Percentiles rank a stretch among this genome's conserved stretches.
Evolutionary conservation across 2,329 filamentous ascomycete genomes (phyloP).

Genomic region (Trichothecium sympodiale): DNA sequence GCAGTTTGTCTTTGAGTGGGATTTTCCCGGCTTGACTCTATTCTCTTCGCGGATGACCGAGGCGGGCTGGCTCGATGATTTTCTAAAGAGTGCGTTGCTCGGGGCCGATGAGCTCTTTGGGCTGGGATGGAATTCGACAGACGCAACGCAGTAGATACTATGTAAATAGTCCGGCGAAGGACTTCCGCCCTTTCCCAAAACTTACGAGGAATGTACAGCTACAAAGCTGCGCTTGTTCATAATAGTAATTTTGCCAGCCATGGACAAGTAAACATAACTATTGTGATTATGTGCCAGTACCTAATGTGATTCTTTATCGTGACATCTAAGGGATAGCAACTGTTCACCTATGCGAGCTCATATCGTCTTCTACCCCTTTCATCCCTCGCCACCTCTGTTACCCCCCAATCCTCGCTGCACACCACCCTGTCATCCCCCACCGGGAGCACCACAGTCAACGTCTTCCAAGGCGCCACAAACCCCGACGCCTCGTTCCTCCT

Average conservation of each 20-base stretch:
- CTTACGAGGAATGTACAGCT: too few relatives aligned
- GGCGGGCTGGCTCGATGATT: constrained; percentile 14
- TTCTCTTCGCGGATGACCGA: constrained; percentile 19
- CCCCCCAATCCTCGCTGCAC: constrained; percentile 3
- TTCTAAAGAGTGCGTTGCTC: constrained; percentile 12
- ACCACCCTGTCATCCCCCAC: constrained; percentile 16
- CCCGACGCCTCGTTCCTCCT: constrained; percentile 18
- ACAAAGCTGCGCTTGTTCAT: too few relatives aligned
- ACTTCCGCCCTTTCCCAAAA: too few relatives aligned
- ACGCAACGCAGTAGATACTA: too few relatives aligned
- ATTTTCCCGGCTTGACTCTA: constrained; percentile 39
- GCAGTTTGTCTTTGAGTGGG: constrained; percentile 47
- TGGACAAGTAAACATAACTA: too few relatives aligned
- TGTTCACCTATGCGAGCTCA: constrained; percentile 8
- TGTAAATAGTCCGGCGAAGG: too few relatives aligned
- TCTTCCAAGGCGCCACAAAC: constrained; percentile 22
- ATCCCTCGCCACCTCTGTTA: constrained; percentile 10
- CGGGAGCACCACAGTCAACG: constrained; percentile 18
- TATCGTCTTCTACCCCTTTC: constrained; percentile 11
- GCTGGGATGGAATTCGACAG: constrained; percentile 6
- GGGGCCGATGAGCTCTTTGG: constrained; percentile 12
- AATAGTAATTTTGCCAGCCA: too few relatives aligned
- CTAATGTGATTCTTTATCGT: too few relatives aligned
- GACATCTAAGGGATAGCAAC: too few relatives aligned
- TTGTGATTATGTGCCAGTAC: too few relatives aligned